Base-by-base conservation (phyloP, 202 grass and related monocot genomes). In the Dendrocalamus latiflorus region DNA sequence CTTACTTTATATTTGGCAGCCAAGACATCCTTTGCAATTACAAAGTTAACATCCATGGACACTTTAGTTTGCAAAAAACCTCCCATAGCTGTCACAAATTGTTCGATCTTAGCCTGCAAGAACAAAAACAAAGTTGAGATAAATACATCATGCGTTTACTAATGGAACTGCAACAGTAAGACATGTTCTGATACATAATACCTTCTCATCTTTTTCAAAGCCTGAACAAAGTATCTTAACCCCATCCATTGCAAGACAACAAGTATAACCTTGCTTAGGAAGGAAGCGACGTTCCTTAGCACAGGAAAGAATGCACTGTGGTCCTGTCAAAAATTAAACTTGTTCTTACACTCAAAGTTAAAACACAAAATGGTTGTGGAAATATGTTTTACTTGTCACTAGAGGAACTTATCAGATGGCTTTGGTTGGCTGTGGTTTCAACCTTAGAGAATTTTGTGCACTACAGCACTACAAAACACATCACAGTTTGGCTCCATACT, bases 201-300 rank as follows among this genome's bases (percentile, higher is more conserved):
- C 95, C 90, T 93, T 98, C 74, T 93, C 91, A 55, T 86, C 89
- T 44, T 93, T 95, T 63, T 91, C 95, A 53, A 98, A 98, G 44
- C 95, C 95, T 85, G 92, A 95, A 86, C 88, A 76, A n/a, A 93
- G 79, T 87, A 90, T 84, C 76, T 85, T 98, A 81, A 95, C 95
- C 39, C 92, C 90, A 84, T 98, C 95, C 95, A 98, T 95, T 68
- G 95, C 90, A 72, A 98, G 92, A 75, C 95, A 98, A 83, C 95
- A 98, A 74, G 95, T 98, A 84, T 95, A 98, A 44, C 85, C 89
- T 93, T 98, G 88, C 81, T 98, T 93, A 72, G 95, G 95, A 51
- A 98, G 87, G 81, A 37, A 81, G 56, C 87, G 88, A 25, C 68
- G 88, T 79, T 98, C 95, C 83, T 95, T 98, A 21, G 95, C 92